Conservation (phyloP, 768 basidiomycete genomes). For the Russula sp. region DNA sequence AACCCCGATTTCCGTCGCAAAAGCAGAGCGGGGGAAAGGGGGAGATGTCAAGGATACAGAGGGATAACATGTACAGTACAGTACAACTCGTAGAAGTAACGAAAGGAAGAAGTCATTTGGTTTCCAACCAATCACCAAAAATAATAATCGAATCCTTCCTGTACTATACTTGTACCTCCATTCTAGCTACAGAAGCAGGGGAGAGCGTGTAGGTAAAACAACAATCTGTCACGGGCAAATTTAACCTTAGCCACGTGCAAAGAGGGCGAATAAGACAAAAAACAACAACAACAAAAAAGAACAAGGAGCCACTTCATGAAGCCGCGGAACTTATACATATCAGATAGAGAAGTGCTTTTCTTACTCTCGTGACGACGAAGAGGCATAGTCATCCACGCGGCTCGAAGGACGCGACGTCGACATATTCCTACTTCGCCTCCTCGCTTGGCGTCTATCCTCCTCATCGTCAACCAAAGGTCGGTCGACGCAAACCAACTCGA, state of each 20-base stretch:
- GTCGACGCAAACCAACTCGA: constrained; percentile 53
- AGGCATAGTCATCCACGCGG: constrained; percentile 11
- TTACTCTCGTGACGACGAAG: constrained; percentile 13
- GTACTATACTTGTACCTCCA: not conserved
- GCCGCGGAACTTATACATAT: not conserved
- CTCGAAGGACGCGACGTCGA: constrained; percentile 24
- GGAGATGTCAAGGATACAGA: not conserved
- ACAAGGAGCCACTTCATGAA: not conserved
- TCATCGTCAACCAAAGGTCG: constrained; percentile 48
- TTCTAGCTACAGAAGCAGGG: not conserved
- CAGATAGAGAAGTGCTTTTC: no score
- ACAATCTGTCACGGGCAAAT: not conserved
- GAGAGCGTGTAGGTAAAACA: not conserved
- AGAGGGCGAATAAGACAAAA: not conserved
- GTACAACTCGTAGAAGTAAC: not conserved
- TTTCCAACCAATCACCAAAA: not conserved
- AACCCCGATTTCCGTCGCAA: not conserved
- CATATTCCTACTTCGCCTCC: constrained; percentile 22
- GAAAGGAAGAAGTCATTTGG: not conserved
- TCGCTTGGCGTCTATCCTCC: constrained; percentile 46
- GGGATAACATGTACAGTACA: not conserved
- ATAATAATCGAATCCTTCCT: not conserved
- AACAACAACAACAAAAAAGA: not conserved
- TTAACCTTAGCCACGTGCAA: not conserved
- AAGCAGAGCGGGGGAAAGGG: not conserved